phyloP scores from a whole-genome alignment of 2,329 filamentous ascomycete species.

The Colletotrichum sp. region DNA sequence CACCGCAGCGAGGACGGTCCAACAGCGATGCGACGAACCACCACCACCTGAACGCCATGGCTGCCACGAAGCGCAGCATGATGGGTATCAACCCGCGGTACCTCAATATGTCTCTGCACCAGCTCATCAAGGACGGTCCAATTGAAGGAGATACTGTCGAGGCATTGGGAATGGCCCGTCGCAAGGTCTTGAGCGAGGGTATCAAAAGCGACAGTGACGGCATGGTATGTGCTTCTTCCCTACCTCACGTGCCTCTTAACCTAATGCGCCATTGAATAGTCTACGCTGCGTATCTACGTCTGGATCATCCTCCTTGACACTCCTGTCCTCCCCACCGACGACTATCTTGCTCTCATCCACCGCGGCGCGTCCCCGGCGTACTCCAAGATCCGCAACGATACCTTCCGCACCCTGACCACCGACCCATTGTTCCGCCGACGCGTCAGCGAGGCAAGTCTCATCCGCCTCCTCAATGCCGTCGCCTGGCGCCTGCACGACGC shows the following conservation, averaged over 20 bases:
- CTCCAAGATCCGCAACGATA: conserved; percentile 97
- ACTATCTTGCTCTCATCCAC: conserved; percentile 89
- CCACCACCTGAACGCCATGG: conserved; percentile 41
- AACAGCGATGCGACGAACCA: conserved; percentile 71
- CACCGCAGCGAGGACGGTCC: conserved; percentile 65
- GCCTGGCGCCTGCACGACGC: conserved; percentile 93
- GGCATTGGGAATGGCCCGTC: conserved; percentile 69
- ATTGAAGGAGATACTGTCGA: conserved; percentile 70
- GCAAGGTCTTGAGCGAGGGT: conserved; percentile 77
- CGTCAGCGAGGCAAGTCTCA: conserved; percentile 93
- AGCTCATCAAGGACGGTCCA: conserved; percentile 81
- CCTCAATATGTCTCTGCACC: conserved; percentile 69
- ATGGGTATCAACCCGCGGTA: conserved; percentile 45
- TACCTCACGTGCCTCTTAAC: not conserved
- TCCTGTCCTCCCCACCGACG: conserved; percentile 81
- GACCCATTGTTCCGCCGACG: conserved; percentile 96
- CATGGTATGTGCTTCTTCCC: conserved; percentile 60
- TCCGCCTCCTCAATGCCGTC: conserved; percentile 91
- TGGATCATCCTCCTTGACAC: conserved; percentile 95
- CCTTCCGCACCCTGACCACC: conserved; percentile 93
- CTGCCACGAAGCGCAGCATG: conserved; percentile 37
- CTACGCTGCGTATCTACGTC: conserved; percentile 89
- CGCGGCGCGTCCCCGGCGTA: conserved; percentile 94
- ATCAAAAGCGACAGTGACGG: conserved; percentile 80
- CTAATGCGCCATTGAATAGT: conserved; percentile 56